Conservation (phyloP, 768 basidiomycete genomes). For the Tephrocybe sp. region DNA sequence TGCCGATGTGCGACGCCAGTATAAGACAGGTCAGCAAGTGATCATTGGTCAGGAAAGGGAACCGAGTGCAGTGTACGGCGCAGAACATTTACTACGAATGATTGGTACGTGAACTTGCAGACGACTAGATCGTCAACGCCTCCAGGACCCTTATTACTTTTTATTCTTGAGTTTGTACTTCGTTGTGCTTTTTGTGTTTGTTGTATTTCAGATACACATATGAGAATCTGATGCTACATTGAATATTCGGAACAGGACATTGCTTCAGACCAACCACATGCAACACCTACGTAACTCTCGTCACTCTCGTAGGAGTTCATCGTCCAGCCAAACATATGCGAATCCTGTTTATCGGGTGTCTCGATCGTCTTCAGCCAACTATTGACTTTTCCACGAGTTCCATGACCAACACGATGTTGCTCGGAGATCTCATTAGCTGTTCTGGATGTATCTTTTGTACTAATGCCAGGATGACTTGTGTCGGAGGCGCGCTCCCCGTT, state of each 20-base stretch:
- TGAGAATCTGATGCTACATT: too few relatives aligned
- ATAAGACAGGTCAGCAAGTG: conserved; percentile 72
- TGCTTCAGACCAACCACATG: neutral
- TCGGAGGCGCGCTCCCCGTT: too few relatives aligned
- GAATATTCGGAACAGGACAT: neutral
- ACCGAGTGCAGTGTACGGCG: conserved; percentile 91
- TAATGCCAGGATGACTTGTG: too few relatives aligned
- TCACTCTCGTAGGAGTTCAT: neutral
- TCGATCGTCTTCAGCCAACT: neutral
- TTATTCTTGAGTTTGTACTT: neutral
- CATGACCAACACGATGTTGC: too few relatives aligned
- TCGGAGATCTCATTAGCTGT: too few relatives aligned
- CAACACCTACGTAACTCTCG: too few relatives aligned
- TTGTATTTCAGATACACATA: too few relatives aligned
- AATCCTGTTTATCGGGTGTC: too few relatives aligned
- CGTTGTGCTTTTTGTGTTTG: neutral
- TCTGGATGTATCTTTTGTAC: too few relatives aligned
- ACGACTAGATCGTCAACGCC: too few relatives aligned
- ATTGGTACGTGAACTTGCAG: too few relatives aligned
- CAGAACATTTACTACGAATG: conserved; percentile 90
- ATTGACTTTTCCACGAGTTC: neutral
- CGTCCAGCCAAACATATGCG: neutral
- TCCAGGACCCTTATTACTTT: neutral
- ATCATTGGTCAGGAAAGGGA: conserved; percentile 69
- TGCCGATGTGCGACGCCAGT: conserved; percentile 67